Conservation (phyloP, 2,329 filamentous ascomycete genomes). For the Coniochaeta sp. region DNA sequence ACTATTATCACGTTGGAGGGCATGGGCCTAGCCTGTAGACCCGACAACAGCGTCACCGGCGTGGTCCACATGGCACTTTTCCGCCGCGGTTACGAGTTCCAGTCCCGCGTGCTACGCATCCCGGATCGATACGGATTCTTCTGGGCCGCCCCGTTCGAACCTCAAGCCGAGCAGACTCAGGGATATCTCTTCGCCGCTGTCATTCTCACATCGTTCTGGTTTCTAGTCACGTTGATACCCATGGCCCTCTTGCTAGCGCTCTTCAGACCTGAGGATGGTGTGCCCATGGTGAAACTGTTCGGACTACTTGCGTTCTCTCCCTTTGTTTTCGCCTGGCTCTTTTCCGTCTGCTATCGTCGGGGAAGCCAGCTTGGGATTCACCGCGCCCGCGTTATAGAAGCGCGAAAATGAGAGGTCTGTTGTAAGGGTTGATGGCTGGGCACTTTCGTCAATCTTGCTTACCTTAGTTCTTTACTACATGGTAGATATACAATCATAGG, state of each 20-base stretch:
- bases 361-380: not conserved
- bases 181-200: not conserved
- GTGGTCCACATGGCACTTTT: not conserved
- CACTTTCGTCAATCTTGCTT: not conserved
- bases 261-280: not conserved
- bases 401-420: not conserved
- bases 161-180: not conserved
- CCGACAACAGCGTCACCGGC: not conserved
- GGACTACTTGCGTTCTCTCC: not conserved
- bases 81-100: not conserved
- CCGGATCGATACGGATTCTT: not conserved
- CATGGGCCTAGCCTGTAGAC: not conserved
- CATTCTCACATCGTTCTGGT: not conserved
- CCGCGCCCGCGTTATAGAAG: not conserved
- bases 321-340: not conserved
- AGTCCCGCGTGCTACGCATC: constrained; percentile 1
- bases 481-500: not conserved
- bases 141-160: not conserved
- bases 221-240: not conserved
- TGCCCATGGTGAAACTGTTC: not conserved
- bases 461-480: not conserved
- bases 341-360: not conserved
- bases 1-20: not conserved
- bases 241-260: not conserved
- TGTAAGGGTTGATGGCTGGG: not conserved